Conservation (phyloP, 148 eudicot genomes). For the Nyssa sinensis region DNA sequence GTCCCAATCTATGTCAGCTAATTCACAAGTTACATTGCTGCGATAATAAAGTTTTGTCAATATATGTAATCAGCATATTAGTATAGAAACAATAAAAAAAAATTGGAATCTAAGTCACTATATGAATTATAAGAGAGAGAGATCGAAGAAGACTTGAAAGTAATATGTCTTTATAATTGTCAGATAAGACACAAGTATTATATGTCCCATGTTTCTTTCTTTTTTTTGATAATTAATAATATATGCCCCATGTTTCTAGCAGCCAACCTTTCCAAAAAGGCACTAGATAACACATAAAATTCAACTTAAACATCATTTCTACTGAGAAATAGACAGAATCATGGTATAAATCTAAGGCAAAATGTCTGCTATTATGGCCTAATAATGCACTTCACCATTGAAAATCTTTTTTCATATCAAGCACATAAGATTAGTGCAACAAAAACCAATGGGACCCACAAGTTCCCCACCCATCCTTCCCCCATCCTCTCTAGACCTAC, state of each 20-base stretch:
- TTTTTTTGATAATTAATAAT: background rate
- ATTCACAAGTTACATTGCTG: conserved; percentile 42
- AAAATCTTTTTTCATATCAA: no score
- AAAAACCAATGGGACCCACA: background rate
- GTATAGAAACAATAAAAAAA: background rate
- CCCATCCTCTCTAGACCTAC: background rate
- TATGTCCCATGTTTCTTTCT: background rate
- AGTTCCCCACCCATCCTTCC: background rate
- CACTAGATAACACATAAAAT: no score
- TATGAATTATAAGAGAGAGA: background rate
- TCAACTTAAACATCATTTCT: background rate
- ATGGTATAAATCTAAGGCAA: background rate
- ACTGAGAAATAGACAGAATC: background rate
- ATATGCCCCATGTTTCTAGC: no score
- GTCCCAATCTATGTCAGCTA: conserved; percentile 91
- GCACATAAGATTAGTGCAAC: background rate
- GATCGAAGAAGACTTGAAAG: background rate
- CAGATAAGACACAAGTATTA: background rate
- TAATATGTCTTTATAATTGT: no score
- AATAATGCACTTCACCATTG: background rate
- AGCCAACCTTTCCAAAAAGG: no score
- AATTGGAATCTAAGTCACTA: background rate
- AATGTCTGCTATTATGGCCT: no score
- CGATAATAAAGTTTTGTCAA: conserved; percentile 12
- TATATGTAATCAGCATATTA: background rate